These are phyloP conservation scores for Cutaneotrichosporon sp. DNA, from an alignment of 1,284 basidiomycete genomes.

Conservation along the genomic window DNA sequence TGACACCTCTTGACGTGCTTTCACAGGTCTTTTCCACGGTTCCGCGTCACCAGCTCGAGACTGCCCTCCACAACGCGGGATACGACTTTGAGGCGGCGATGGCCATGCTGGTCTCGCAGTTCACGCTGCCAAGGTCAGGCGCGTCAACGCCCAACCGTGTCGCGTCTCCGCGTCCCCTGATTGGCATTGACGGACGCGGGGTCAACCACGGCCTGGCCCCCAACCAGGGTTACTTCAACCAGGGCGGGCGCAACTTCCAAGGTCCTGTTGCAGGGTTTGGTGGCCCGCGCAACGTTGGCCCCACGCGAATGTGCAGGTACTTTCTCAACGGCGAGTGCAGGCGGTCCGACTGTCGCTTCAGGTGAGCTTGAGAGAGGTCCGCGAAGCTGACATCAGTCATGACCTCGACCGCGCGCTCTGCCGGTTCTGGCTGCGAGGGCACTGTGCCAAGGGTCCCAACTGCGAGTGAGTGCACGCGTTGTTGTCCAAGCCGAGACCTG, in stretches of 20 bases:
- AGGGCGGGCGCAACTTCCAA: constrained; percentile 40
- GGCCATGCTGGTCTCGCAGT: constrained; percentile 80
- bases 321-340: constrained; percentile 95
- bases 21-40: constrained; percentile 86
- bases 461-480: constrained; percentile 46
- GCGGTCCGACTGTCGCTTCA: constrained; percentile 94
- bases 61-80: constrained; percentile 78
- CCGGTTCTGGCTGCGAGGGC: constrained; percentile 96
- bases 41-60: constrained; percentile 86
- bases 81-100: constrained; percentile 96
- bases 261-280: constrained; percentile 40
- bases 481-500: constrained; percentile 24
- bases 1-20: constrained; percentile 96
- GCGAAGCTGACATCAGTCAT: constrained; percentile 59
- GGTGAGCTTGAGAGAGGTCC: constrained; percentile 58
- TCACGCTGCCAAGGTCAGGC: constrained; percentile 47
- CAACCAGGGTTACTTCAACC: constrained; percentile 46
- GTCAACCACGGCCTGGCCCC: constrained; percentile 31
- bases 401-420: constrained; percentile 89
- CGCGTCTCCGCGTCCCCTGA: constrained; percentile 38
- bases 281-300: constrained; percentile 57
- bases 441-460: constrained; percentile 87
- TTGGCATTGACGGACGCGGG: constrained; percentile 35
- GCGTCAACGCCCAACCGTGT: constrained; percentile 48
- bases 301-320: constrained; percentile 80